Conservation (phyloP, 306 rosid genomes). For the Dryas octopetala region DNA sequence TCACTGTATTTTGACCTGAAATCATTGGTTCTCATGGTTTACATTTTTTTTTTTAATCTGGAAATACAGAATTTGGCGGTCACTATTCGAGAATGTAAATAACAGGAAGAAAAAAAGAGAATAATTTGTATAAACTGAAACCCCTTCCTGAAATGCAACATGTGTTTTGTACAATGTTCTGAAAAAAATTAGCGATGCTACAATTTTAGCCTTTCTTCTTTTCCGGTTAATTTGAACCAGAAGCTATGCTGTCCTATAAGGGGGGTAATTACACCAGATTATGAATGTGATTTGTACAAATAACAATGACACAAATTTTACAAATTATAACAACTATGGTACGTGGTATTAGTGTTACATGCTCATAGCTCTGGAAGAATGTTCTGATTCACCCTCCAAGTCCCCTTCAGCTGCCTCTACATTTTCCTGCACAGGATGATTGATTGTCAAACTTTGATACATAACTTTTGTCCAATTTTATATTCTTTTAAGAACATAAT, state of each 20-base stretch:
- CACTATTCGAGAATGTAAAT: not conserved
- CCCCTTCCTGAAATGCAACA: conserved; percentile 22
- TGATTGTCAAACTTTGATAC: not conserved
- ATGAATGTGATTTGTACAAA: conserved; percentile 55
- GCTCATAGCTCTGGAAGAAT: conserved; percentile 87
- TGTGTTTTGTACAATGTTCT: conserved; percentile 33
- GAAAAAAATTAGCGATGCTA: conserved; percentile 40
- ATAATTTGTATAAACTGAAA: conserved; percentile 9
- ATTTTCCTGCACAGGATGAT: conserved; percentile 42
- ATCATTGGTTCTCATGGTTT: too few relatives aligned
- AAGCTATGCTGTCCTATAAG: conserved; percentile 50
- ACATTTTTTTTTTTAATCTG: too few relatives aligned
- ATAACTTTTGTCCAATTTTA: conserved; percentile 6
- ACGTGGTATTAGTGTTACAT: conserved; percentile 39
- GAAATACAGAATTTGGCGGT: too few relatives aligned
- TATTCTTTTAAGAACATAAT: not conserved
- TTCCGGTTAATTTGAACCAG: conserved; percentile 35
- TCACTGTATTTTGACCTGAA: too few relatives aligned
- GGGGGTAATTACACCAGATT: conserved; percentile 48
- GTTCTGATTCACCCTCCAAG: conserved; percentile 69
- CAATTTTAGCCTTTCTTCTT: conserved; percentile 21
- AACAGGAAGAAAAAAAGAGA: not conserved
- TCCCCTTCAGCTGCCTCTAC: conserved; percentile 52
- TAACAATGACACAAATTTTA: conserved; percentile 28
- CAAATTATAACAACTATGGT: conserved; percentile 33